Evolutionary conservation across 2,329 filamentous ascomycete species (phyloP).

Genomic region (Chrysosporium queenslandicum): DNA sequence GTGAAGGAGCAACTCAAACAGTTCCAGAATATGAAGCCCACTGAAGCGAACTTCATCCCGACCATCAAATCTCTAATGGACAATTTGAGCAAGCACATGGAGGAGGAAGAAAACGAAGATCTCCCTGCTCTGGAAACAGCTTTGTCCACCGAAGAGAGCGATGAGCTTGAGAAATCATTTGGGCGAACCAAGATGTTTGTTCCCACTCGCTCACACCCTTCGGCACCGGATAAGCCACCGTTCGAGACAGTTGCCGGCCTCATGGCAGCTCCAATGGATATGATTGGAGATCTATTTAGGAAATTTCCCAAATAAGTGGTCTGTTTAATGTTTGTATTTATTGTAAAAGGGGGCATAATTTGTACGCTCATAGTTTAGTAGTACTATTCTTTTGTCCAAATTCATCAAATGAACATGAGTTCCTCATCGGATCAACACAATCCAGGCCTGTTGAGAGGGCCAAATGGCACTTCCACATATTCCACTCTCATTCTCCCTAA

Average conservation of each 20-base stretch:
- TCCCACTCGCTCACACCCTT: constrained; percentile 42
- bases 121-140: constrained; percentile 38
- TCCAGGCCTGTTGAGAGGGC: no score
- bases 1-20: constrained; percentile 41
- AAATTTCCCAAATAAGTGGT: constrained; percentile 37
- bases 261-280: constrained; percentile 48
- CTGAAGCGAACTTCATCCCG: constrained; percentile 31
- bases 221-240: constrained; percentile 41
- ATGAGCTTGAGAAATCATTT: constrained; percentile 36
- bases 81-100: constrained; percentile 38
- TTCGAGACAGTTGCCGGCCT: constrained; percentile 48
- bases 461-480: no score
- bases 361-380: no score
- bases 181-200: constrained; percentile 43
- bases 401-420: background rate
- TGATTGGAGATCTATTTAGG: constrained; percentile 43
- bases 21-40: constrained; percentile 38
- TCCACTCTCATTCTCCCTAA: no score
- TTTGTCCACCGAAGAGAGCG: constrained; percentile 26
- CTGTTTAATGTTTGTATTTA: background rate
- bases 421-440: no score
- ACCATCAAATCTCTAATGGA: constrained; percentile 36
- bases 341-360: no score
- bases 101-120: constrained; percentile 41
- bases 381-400: no score